Conservation (phyloP, 176 grass and related monocot species). For the Oryza glumipatula region DNA sequence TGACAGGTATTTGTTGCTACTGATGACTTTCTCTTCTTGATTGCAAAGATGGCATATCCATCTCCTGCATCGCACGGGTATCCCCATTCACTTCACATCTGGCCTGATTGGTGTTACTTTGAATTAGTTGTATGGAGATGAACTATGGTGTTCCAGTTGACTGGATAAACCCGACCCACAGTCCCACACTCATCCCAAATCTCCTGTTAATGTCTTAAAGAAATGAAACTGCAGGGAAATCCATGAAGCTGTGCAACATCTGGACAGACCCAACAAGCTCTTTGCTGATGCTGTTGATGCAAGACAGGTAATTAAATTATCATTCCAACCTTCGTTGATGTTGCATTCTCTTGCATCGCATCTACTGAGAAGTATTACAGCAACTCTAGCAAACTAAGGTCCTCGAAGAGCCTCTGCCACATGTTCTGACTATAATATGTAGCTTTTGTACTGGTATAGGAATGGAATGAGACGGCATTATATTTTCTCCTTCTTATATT, state of each 20-base stretch:
- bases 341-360: slow-evolving; percentile 14
- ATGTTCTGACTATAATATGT: slow-evolving; percentile 29
- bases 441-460: slow-evolving; percentile 17
- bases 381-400: not conserved
- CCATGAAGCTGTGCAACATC: slow-evolving; percentile 84
- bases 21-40: slow-evolving; percentile 13
- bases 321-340: not conserved
- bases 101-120: not conserved
- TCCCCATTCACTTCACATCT: not conserved
- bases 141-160: not conserved
- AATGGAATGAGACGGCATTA: slow-evolving; percentile 12
- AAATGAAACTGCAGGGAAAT: slow-evolving; percentile 76
- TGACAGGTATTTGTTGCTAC: slow-evolving; percentile 62
- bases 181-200: not conserved
- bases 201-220: slow-evolving; percentile 21
- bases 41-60: slow-evolving; percentile 29
- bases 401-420: slow-evolving; percentile 26
- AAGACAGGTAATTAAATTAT: slow-evolving; percentile 73
- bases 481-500: slow-evolving; percentile 28
- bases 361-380: slow-evolving; percentile 4
- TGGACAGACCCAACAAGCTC: slow-evolving; percentile 89
- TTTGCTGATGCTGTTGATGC: slow-evolving; percentile 94
- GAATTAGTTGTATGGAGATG: not conserved
- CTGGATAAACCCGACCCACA: not conserved
- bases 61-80: not conserved